phyloP scores from a whole-genome alignment of 2,329 filamentous ascomycete genomes.

The Bipolaris sorokiniana region DNA sequence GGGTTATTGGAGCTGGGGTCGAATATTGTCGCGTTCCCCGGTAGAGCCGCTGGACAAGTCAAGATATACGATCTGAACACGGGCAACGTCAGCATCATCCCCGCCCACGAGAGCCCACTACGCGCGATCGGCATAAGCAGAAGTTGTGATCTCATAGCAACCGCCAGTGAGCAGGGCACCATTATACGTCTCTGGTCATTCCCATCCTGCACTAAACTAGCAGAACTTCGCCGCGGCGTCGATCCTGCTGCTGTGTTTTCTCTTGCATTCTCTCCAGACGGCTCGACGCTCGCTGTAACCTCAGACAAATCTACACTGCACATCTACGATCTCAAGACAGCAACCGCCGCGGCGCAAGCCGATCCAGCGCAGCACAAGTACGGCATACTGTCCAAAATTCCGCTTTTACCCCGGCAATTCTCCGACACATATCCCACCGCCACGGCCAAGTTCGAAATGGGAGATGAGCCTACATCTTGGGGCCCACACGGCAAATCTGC shows the following conservation, averaged over 20 bases:
- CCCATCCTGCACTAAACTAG: conserved; percentile 76
- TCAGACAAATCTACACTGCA: conserved; percentile 97
- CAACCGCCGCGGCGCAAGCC: conserved; percentile 6
- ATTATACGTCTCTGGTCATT: conserved; percentile 86
- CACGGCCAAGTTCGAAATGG: conserved; percentile 80
- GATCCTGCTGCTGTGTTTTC: conserved; percentile 89
- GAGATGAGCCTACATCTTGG: conserved; percentile 66
- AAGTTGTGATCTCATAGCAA: conserved; percentile 82
- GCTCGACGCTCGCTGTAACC: conserved; percentile 82
- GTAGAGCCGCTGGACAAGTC: conserved; percentile 85
- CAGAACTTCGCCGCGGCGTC: conserved; percentile 85
- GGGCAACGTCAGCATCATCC: conserved; percentile 89
- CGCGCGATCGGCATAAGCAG: conserved; percentile 79
- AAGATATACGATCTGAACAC: conserved; percentile 81
- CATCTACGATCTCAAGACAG: conserved; percentile 78
- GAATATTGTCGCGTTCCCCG: conserved; percentile 80
- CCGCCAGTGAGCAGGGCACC: conserved; percentile 91
- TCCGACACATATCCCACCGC: conserved; percentile 89
- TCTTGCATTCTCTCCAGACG: conserved; percentile 83
- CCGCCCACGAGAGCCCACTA: conserved; percentile 81
- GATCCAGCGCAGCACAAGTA: conserved; percentile 64
- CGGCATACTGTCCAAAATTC: conserved; percentile 83
- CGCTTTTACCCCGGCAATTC: conserved; percentile 83
- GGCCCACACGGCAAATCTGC: conserved; percentile 38
- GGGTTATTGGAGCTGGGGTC: conserved; percentile 80